Evolutionary conservation across 1,284 basidiomycete species (phyloP), one percentile per base, ranked within the genome.

Genomic region (Stereum hirsutum): DNA sequence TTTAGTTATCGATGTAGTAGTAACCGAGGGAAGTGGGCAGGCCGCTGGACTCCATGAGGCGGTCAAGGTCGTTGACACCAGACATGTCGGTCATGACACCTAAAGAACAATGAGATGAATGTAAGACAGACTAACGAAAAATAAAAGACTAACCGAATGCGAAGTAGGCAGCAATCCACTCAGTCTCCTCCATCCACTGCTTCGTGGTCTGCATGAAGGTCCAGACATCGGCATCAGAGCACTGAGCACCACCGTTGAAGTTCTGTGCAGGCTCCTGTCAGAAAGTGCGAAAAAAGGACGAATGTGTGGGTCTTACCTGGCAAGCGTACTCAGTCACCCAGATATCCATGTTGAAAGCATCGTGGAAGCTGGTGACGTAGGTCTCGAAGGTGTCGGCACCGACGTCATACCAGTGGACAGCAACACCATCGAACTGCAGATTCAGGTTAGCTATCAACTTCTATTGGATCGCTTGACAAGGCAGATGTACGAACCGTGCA

Each of bases 271-370:
- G 7, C 21, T 12, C 34, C 5, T 26, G 6, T 3, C 10, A 11
- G n/a, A 34, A 15, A 20, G 12, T 6, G 10, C 5, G 7, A 14
- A 8, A n/a, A 26, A 6, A n/a, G 3, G 27, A 31, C 8, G 10
- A 4, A 6, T n/a, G 20, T 2, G 38, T 23, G 27, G 30, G 23
- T 49, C 56, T 24, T 50, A 79, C 78, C 64, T 77, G 66, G 62
- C 75, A 77, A 49, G 79, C 82, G 54, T 73, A 78, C 57, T 89
- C 88, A 4, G 85, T 88, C 42, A 85, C 60, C 70, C 68, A 72
- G 43, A 90, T 66, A 12, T 65, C 64, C 43, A 59, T 55, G 20
- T 61, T 50, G 57, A 78, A 87, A 0, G 64, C 64, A 24, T 59
- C 54, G 56, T 86, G 62, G 58, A 75, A 78, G 5, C 66, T 53